Conservation (phyloP, 345 rosid genomes). For the Citrus reticulata region DNA sequence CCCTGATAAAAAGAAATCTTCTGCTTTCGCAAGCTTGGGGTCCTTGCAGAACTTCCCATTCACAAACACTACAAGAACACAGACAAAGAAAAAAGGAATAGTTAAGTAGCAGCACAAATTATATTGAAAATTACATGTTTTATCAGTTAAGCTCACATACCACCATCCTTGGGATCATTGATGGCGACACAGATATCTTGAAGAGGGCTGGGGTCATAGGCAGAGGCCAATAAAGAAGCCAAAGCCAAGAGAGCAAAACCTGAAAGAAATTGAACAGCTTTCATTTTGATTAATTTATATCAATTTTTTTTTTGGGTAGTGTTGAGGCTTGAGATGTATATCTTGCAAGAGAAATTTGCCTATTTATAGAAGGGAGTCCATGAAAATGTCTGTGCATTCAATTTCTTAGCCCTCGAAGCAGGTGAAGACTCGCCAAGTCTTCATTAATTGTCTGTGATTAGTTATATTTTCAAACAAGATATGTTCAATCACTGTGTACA, state of each 20-base stretch:
- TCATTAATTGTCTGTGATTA: background rate
- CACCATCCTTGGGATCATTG: conserved; percentile 1
- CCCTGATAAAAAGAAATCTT: conserved; percentile 25
- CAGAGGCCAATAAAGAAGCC: background rate
- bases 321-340: background rate
- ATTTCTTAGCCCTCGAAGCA: background rate
- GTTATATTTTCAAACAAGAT: background rate
- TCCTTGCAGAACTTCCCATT: conserved; percentile 36
- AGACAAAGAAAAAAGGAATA: background rate
- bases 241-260: conserved; percentile 12
- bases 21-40: conserved; percentile 20
- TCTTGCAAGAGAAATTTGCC: background rate
- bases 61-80: conserved; percentile 15
- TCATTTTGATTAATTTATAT: background rate
- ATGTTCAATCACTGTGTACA: background rate
- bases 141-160: background rate
- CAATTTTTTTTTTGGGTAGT: background rate
- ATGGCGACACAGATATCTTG: conserved; percentile 31
- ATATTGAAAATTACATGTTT: too few species aligned
- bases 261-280: background rate
- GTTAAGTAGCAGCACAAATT: too few species aligned
- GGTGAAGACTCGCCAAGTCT: background rate
- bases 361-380: background rate
- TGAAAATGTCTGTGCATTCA: background rate
- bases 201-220: conserved; percentile 26